Base-by-base conservation (phyloP, 2,329 filamentous ascomycete species). In the Ceratocystis lukuohia region DNA sequence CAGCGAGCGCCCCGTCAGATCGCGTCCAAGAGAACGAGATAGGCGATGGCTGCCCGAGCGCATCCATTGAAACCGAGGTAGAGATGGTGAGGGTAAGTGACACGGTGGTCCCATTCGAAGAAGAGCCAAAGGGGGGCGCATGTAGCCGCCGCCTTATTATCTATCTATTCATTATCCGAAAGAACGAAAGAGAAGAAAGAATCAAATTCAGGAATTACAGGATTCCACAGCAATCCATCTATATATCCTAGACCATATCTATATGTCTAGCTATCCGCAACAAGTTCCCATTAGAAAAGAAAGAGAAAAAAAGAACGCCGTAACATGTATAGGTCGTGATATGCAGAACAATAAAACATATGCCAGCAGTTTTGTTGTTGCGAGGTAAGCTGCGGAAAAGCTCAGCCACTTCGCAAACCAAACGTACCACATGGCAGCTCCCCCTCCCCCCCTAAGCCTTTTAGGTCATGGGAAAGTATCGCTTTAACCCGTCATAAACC, bases 401-500 rank as follows among this genome's bases (percentile, higher is more conserved):
- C n/a, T 5, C 5, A 5, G 50, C 22, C n/a, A 15, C 20, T 56
- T 25, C 50, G 12, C 50, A 56, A 25, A 25, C 7, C 17, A n/a
- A 12, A 56, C 50, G 10, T 17, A 57, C 30, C 53, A 12, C 15
- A 30, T 28, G 8, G 10, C 15, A 2, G 25, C 17, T 10, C 57
- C 37, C 1, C 2, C 22, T 22, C 28, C 6, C 6, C 37, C 8
- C 37, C 37, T 4, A 12, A 41, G 37, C 69, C 50, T 61, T 12
- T 69, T 70, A 76, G 67, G 77, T 75, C 70, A 83, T 71, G 44
- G 82, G 80, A 72, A 94, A 81, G 70, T 84, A 78, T 69, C 80
- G 81, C 77, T 91, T 91, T 75, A 99, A 76, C 15, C 86, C 88
- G 76, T 97, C 94, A 74, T 92, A 97, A 69, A 97, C 86, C 69